Percentiles rank a stretch among this genome's conserved stretches.
Evolutionary conservation across 1,284 basidiomycete genomes (phyloP).

Genomic region (Baeospora myosura): DNA sequence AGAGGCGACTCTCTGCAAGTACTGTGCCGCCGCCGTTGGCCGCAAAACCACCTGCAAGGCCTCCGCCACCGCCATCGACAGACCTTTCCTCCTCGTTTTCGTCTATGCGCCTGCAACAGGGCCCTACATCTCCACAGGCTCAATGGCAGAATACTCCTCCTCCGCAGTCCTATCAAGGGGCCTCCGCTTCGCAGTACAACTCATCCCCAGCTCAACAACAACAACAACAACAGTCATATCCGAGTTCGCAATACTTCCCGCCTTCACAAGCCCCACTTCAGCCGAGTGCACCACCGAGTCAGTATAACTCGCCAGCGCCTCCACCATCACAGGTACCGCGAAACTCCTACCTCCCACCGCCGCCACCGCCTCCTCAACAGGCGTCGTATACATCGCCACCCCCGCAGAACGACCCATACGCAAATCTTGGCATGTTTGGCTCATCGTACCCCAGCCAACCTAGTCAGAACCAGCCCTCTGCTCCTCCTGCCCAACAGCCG

Average conservation of each 20-base stretch:
- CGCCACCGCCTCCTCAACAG: constrained; percentile 29
- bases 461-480: constrained; percentile 25
- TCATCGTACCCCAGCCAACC: constrained; percentile 13
- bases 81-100: constrained; percentile 45
- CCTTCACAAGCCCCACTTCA: neutral
- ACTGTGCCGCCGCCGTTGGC: constrained; percentile 36
- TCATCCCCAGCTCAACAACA: neutral
- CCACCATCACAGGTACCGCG: constrained; percentile 3
- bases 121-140: constrained; percentile 29
- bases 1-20: constrained; percentile 46
- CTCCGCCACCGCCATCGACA: constrained; percentile 34
- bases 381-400: constrained; percentile 28
- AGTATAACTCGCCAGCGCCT: neutral
- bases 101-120: constrained; percentile 39
- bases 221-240: neutral
- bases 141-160: constrained; percentile 17
- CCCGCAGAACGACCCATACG: constrained; percentile 51
- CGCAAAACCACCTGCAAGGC: constrained; percentile 42
- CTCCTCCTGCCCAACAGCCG: constrained; percentile 22
- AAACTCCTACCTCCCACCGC: constrained; percentile 3
- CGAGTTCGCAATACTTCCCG: neutral
- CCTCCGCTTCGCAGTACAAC: neutral
- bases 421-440: constrained; percentile 39
- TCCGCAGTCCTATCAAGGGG: too few relatives aligned
- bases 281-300: too few relatives aligned